Conservation (phyloP, 257 asterid genomes). For the Scutellaria barbata region DNA sequence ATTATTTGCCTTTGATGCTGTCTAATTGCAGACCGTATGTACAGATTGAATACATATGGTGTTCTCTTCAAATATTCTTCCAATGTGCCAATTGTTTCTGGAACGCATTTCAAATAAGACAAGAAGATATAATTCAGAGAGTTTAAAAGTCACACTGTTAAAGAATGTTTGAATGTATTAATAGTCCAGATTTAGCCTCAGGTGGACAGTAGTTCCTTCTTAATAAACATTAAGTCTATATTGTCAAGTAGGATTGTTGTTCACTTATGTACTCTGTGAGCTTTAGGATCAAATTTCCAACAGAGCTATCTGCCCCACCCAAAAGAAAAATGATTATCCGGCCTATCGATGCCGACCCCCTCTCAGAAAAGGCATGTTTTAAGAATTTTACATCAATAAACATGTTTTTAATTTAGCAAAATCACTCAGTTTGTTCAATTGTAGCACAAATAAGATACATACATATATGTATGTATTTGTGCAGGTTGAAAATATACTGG, state of each 20-base stretch:
- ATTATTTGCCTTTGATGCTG: neutral
- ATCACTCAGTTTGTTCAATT: neutral
- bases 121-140: neutral
- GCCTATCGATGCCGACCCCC: no score
- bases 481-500: constrained; percentile 86
- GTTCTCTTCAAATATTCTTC: constrained; percentile 2
- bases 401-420: neutral
- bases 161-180: neutral
- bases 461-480: constrained; percentile 3
- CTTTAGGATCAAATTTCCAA: neutral
- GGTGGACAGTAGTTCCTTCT: no score
- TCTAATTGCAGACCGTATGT: neutral
- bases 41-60: neutral
- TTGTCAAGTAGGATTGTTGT: neutral
- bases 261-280: neutral
- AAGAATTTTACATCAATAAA: no score
- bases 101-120: neutral
- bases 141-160: neutral
- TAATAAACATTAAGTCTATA: no score
- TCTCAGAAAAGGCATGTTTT: no score
- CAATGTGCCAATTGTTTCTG: neutral
- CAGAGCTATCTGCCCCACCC: no score
- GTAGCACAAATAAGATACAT: no score
- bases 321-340: no score
- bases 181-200: no score